Percentiles rank a stretch among this genome's conserved stretches.
Conservation (phyloP, 306 rosid genomes). For the Sindora glabra region DNA sequence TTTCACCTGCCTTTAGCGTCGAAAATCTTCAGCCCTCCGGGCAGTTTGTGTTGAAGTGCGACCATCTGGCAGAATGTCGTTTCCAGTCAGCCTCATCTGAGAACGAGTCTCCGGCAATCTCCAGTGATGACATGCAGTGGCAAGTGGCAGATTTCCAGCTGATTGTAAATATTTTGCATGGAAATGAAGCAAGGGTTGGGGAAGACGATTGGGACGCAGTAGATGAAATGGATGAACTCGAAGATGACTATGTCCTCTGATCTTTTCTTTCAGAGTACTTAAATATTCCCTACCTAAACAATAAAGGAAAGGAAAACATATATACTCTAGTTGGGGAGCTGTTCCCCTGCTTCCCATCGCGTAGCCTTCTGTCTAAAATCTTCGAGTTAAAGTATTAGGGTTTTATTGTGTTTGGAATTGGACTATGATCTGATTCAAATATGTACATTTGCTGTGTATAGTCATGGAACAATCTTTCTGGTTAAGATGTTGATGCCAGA, state of each 20-base stretch:
- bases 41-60: constrained; percentile 42
- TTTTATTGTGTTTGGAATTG: no score
- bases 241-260: constrained; percentile 35
- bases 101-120: constrained; percentile 6
- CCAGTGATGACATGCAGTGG: constrained; percentile 3
- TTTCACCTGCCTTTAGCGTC: constrained; percentile 56
- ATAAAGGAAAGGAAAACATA: background rate
- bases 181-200: constrained; percentile 9
- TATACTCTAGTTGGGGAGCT: background rate
- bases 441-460: no score
- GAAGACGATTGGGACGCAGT: constrained; percentile 40
- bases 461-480: no score
- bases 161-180: constrained; percentile 28
- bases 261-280: constrained; percentile 1
- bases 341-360: no score
- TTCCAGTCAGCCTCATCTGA: constrained; percentile 16
- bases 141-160: constrained; percentile 24
- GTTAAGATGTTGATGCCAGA: background rate
- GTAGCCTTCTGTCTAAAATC: no score
- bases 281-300: background rate
- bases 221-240: constrained; percentile 37
- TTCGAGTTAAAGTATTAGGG: no score
- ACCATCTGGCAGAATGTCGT: constrained; percentile 15
- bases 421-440: no score
- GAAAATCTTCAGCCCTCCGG: constrained; percentile 55